A percentile compares a stretch with the other conserved stretches of the same genome.
phyloP scores from a whole-genome alignment of 805 yeast genomes.

The Cyberlindnera maclurae region DNA sequence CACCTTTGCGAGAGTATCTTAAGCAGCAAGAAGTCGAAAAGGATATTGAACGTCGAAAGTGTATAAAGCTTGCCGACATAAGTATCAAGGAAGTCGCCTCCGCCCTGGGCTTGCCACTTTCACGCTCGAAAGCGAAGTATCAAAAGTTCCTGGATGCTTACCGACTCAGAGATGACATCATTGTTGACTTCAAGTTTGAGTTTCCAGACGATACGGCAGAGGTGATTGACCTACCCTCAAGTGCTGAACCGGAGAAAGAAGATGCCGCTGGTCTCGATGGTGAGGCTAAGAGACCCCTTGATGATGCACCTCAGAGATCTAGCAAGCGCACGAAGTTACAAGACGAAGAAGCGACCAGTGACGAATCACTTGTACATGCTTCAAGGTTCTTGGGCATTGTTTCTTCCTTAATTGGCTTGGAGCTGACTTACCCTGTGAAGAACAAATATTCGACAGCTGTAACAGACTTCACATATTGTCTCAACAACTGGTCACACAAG shows the following conservation, averaged over 20 bases:
- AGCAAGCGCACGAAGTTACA: constrained; percentile 34
- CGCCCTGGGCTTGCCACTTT: constrained; percentile 23
- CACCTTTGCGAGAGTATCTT: constrained; percentile 12
- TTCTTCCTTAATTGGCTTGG: constrained; percentile 3
- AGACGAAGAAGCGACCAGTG: constrained; percentile 17
- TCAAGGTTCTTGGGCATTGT: constrained; percentile 7
- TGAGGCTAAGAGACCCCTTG: constrained; percentile 14
- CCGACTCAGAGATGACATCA: constrained; percentile 37
- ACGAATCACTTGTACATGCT: background rate
- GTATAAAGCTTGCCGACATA: constrained; percentile 13
- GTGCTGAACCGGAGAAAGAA: background rate
- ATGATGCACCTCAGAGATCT: constrained; percentile 27
- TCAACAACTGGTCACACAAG: constrained; percentile 21
- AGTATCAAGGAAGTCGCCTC: constrained; percentile 25
- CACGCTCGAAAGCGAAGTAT: constrained; percentile 28
- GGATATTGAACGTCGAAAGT: constrained; percentile 8
- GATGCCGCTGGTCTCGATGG: background rate
- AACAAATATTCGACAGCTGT: background rate
- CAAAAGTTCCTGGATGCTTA: constrained; percentile 45
- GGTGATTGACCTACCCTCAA: background rate
- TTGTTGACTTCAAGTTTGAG: constrained; percentile 33
- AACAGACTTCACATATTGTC: constrained; percentile 11
- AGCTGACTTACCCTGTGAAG: background rate
- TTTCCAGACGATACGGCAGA: background rate
- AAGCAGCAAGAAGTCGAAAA: constrained; percentile 3